Evolutionary conservation across 306 rosid species (phyloP).

Genomic region (Lablab purpureus): DNA sequence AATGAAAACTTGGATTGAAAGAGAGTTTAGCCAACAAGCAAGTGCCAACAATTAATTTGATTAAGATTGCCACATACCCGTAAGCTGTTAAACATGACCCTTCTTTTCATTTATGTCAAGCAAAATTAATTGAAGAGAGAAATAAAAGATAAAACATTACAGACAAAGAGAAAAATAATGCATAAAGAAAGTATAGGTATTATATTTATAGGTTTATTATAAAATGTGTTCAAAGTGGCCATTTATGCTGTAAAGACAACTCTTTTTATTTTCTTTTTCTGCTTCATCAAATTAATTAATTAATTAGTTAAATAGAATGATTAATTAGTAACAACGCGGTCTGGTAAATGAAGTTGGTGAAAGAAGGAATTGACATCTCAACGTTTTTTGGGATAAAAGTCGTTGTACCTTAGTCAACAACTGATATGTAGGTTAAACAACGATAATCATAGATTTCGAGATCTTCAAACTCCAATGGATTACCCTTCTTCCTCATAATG

Average conservation of each 20-base stretch:
- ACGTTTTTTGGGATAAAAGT: conserved; percentile 21
- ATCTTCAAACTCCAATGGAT: conserved; percentile 37
- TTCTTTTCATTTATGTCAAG: conserved; percentile 3
- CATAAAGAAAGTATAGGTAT: neutral
- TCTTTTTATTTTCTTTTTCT: neutral
- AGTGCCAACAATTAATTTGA: conserved; percentile 45
- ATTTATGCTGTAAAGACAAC: conserved; percentile 3
- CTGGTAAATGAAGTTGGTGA: conserved; percentile 40
- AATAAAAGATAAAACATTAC: neutral
- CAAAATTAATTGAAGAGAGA: neutral
- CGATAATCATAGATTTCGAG: conserved; percentile 21
- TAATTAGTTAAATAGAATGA: conserved; percentile 27
- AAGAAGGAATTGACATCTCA: conserved; percentile 20
- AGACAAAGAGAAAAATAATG: neutral
- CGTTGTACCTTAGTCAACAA: conserved; percentile 28
- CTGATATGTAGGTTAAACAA: conserved; percentile 39
- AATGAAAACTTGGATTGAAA: conserved; percentile 69
- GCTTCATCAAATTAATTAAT: neutral
- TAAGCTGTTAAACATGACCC: neutral
- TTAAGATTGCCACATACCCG: conserved; percentile 23
- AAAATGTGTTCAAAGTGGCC: conserved; percentile 37
- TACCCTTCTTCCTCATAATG: neutral
- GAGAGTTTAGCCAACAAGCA: conserved; percentile 59
- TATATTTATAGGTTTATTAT: neutral
- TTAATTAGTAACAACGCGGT: conserved; percentile 26